These are phyloP conservation scores for Crataegus laevigata DNA, from an alignment of 306 rosid species.

Conservation along the genomic window DNA sequence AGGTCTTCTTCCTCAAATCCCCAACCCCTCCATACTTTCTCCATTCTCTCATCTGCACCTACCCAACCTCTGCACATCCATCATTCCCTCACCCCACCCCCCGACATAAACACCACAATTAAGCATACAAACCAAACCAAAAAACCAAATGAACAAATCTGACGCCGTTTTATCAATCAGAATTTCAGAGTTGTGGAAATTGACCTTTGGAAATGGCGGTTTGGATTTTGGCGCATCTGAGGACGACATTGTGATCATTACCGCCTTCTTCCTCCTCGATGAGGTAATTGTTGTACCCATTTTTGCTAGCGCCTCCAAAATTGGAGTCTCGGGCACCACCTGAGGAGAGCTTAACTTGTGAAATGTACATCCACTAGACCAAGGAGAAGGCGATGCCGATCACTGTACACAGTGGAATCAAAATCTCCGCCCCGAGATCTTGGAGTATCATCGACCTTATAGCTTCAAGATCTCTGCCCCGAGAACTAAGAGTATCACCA, in stretches of 20 bases:
- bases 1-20: too few species aligned
- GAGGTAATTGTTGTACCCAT: constrained; percentile 66
- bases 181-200: not conserved
- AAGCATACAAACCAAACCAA: not conserved
- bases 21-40: too few species aligned
- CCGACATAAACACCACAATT: not conserved
- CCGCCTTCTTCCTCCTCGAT: constrained; percentile 90
- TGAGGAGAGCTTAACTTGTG: constrained; percentile 62
- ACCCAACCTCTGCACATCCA: too few species aligned
- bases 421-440: constrained; percentile 72
- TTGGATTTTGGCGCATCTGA: constrained; percentile 85
- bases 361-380: constrained; percentile 64
- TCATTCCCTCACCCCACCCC: too few species aligned
- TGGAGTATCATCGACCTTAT: constrained; percentile 67
- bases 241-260: constrained; percentile 74
- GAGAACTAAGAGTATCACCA: too few species aligned
- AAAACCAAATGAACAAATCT: not conserved
- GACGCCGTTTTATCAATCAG: constrained; percentile 11
- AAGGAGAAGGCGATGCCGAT: constrained; percentile 68
- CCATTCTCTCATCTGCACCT: too few species aligned
- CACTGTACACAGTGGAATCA: constrained; percentile 72
- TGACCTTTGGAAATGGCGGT: constrained; percentile 86
- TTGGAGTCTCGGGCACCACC: constrained; percentile 14
- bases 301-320: constrained; percentile 32
- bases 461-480: not conserved